Base-by-base conservation (phyloP, 805 yeast genomes). In the Lipomyces yamadae region DNA sequence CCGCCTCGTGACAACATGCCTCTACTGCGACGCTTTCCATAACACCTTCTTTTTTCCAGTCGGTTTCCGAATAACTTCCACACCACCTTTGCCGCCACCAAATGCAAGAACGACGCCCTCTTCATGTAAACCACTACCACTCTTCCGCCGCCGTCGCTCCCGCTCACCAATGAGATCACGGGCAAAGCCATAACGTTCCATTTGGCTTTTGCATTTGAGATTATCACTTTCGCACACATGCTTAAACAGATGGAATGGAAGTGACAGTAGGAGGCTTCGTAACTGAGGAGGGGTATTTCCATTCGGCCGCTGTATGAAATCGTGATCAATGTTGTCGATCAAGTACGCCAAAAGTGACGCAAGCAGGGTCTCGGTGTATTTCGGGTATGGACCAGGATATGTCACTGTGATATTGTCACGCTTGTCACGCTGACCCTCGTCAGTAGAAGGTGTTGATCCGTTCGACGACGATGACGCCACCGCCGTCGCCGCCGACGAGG, bases 41-140 rank as follows among this genome's bases (percentile, higher is more conserved):
- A 69, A 54, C 24, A 64, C 63, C 34, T 70, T 70, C 48, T 70
- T 68, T 45, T 63, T 37, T 4, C 65, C 59, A 8, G 53, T 54
- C 15, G 71, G 62, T 60, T 67, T 68, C 42, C 71, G 72, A 34
- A 70, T 65, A 18, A 70, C 57, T 39, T 67, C 67, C 11, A 78
- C 76, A 11, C 80, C 79, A 29, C 75, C 74, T 15, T 70, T 72
- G 30, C 78, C 77, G 11, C 76, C 78, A 11, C 79, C 79, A 68
- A 78, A 78, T 4, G 79, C 77, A 62, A 78, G 65, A 35, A 78
- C 78, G 7, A 78, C 80, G 10, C 69, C 69, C 59, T 78, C 80
- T 56, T 76, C 79, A 60, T 15, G 45, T 7, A 13, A 2, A 11
- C 52, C 58, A 37, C 53, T 54, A 35, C 52, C 64, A 18, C 33